These are phyloP conservation scores for Cyclotella choctawhatcheeana DNA, from an alignment of 108 stramenopile genomes.

Conservation along the genomic window DNA sequence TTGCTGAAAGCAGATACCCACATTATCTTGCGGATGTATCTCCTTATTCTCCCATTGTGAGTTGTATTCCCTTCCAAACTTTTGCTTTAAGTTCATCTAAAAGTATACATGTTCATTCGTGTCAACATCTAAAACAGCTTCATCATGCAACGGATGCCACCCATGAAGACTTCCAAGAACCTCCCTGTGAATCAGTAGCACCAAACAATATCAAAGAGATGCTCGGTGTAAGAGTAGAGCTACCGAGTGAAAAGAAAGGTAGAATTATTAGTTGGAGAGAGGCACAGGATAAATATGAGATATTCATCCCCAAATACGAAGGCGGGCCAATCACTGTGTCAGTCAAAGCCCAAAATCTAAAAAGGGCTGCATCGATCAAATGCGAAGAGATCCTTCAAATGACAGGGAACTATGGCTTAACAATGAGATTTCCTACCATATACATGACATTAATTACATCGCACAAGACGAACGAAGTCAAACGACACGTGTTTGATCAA, in stretches of 20 bases:
- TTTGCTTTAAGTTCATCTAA: not conserved
- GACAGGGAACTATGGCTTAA: not conserved
- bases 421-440: not conserved
- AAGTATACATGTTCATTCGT: not conserved
- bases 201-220: slow-evolving; percentile 6
- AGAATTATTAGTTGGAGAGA: too few relatives aligned
- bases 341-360: not conserved
- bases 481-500: not conserved
- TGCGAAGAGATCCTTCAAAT: too few relatives aligned
- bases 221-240: too few relatives aligned
- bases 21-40: not conserved
- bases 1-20: not conserved
- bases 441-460: not conserved
- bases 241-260: too few relatives aligned
- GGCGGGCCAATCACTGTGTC: not conserved
- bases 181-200: not conserved
- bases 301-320: not conserved
- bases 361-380: too few relatives aligned
- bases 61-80: not conserved
- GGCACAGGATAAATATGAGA: too few relatives aligned
- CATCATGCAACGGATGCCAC: slow-evolving; percentile 13
- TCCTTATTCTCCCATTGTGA: not conserved
- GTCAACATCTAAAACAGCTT: not conserved
- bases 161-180: slow-evolving; percentile 18
- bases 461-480: not conserved